A percentile compares a stretch with the other conserved stretches of the same genome.
phyloP scores from a whole-genome alignment of 2,329 filamentous ascomycete species.

The Xylogone sp. region DNA sequence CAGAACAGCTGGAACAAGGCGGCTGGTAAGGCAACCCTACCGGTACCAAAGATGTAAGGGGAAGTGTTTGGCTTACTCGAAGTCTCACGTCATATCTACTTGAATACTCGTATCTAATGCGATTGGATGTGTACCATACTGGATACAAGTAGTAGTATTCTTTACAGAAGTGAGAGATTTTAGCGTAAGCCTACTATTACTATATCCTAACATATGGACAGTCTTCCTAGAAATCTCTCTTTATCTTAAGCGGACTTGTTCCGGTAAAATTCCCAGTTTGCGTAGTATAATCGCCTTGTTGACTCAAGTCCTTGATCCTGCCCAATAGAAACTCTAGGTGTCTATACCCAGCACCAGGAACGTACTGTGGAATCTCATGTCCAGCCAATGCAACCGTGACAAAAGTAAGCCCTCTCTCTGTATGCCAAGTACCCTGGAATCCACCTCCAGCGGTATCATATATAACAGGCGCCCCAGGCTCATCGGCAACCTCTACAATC shows the following conservation, averaged over 20 bases:
- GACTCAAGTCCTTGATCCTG: constrained; percentile 44
- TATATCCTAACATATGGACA: background rate
- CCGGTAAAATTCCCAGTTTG: constrained; percentile 21
- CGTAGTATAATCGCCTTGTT: constrained; percentile 23
- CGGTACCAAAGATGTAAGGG: too few species aligned
- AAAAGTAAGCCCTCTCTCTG: constrained; percentile 60
- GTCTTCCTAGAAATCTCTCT: constrained; percentile 1
- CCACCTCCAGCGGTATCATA: constrained; percentile 24
- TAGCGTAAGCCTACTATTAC: background rate
- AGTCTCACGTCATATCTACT: too few species aligned
- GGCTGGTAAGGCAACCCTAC: too few species aligned
- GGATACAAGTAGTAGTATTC: background rate
- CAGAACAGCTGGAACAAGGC: too few species aligned
- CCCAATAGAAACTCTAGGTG: constrained; percentile 61
- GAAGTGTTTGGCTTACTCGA: too few species aligned
- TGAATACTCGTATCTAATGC: too few species aligned
- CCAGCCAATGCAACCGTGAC: constrained; percentile 50
- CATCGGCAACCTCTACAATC: constrained; percentile 29
- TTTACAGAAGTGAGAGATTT: background rate
- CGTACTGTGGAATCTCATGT: constrained; percentile 53
- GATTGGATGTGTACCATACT: background rate
- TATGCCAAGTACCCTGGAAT: constrained; percentile 47
- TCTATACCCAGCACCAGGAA: constrained; percentile 52
- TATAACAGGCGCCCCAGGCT: constrained; percentile 10
- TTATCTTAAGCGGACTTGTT: constrained; percentile 8